Evolutionary conservation across 2,329 filamentous ascomycete genomes (phyloP), one percentile per base, ranked within the genome.

Genomic region (Sporothrix schenckii): DNA sequence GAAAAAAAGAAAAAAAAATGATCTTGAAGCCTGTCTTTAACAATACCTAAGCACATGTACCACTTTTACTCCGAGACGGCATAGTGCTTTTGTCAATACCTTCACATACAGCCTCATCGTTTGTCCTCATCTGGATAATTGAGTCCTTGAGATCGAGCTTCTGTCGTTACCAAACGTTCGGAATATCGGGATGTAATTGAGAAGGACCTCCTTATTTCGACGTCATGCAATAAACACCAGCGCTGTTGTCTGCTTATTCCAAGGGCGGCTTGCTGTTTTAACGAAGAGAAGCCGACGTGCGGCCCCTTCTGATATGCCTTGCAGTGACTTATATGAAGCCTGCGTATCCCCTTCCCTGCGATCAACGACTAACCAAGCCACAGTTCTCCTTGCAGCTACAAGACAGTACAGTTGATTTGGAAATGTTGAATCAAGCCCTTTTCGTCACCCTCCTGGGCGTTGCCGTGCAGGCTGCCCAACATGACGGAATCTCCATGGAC

Each of bases 401-500:
- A 19, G 30, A 19, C 3, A 41, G 30, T 1, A 27, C 39, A 19
- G 7, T 1, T 4, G 24, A 4, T 47, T 47, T 3, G n/a, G 47
- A 21, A 4, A 65, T 49, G 60, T 30, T 49, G 44, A 65, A 21
- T n/a, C 41, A 13, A 19, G 27, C 21, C 14, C 21, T 49, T 65
- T 24, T 65, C 41, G 21, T 41, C 13, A 11, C 41, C 27, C 6
- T 50, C 19, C 14, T 50, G 67, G 44, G 41, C 4, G 54, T 39
- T 21, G 44, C 47, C 44, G 67, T 27, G 5, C 27, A 61, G 19
- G 67, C 39, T 3, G n/a, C 19, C 44, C 13, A 19, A 24, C 27
- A 30, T 9, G 58, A 70, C 21, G 50, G 68, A 16, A 66, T 56
- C 39, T 70, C 68, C 24, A 41, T 58, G 30, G 34, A 70, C 19